A percentile compares a stretch with the other conserved stretches of the same genome.
Evolutionary conservation across 192 early-diverging fungal genomes (phyloP).

Genomic region (Haplosporangium gracile): DNA sequence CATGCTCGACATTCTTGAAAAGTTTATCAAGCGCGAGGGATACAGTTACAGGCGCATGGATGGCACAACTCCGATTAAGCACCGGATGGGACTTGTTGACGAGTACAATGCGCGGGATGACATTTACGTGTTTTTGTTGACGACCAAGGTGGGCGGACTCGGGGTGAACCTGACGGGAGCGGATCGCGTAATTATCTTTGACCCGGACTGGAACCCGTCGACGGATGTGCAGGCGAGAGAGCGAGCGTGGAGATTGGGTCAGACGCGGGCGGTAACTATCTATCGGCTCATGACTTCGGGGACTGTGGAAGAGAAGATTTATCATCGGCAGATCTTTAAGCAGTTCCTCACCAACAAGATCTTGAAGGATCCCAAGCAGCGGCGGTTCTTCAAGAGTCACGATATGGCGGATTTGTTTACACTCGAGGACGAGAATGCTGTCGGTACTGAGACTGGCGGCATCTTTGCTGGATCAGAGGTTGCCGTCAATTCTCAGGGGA

Average conservation of each 20-base stretch:
- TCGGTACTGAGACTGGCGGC: slow-evolving; percentile 86
- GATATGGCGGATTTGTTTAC: slow-evolving; percentile 91
- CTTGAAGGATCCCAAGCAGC: slow-evolving; percentile 88
- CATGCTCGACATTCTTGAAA: slow-evolving; percentile 95
- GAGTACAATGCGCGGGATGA: slow-evolving; percentile 77
- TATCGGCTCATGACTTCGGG: slow-evolving; percentile 96
- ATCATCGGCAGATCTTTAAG: slow-evolving; percentile 98
- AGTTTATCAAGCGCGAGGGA: slow-evolving; percentile 68
- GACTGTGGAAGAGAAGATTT: slow-evolving; percentile 97
- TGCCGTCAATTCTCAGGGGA: slow-evolving; percentile 32
- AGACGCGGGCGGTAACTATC: slow-evolving; percentile 88
- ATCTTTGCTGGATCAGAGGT: slow-evolving; percentile 85
- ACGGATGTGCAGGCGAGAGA: slow-evolving; percentile 97
- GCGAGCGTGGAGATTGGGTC: slow-evolving; percentile 95
- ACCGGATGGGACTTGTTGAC: slow-evolving; percentile 88
- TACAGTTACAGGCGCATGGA: slow-evolving; percentile 93
- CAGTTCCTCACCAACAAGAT: slow-evolving; percentile 98
- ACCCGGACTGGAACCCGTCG: slow-evolving; percentile 99
- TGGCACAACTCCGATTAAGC: slow-evolving; percentile 91
- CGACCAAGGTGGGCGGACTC: slow-evolving; percentile 96
- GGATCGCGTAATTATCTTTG: slow-evolving; percentile 93
- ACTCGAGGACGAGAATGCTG: slow-evolving; percentile 66
- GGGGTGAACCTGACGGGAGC: slow-evolving; percentile 97
- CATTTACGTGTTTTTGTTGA: slow-evolving; percentile 94
- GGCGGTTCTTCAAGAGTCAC: slow-evolving; percentile 90